Base-by-base conservation (phyloP, 192 early-diverging fungal species). In the Coemansia erecta region DNA sequence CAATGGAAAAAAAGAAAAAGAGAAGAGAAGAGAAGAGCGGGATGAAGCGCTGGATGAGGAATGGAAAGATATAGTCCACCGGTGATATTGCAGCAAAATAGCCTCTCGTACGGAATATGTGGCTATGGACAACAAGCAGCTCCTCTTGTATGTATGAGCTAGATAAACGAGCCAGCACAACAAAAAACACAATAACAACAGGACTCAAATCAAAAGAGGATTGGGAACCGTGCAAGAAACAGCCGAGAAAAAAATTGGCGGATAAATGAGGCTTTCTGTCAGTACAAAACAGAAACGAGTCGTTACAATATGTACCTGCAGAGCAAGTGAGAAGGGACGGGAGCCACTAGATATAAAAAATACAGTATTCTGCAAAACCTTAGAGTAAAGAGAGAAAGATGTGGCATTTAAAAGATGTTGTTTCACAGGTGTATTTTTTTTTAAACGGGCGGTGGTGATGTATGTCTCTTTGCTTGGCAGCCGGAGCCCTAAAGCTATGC, bases 241-340 rank as follows among this genome's bases (percentile, higher is more conserved):
- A 31, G 14, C 13, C 13, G 33, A 53, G 51, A 12, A 53, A 31
- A 17, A 22, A 31, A 12, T 13, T 26, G n/a, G 24, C 13, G 28
- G 18, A 22, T 18, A 23, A 24, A 33, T 24, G 49, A 53, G 51
- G 51, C 51, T 53, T 53, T 31, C 7, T 18, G 47, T 49, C 47
- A 49, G 28, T 31, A 49, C 47, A 15, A 49, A 49, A 49, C 0
- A 49, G 24, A 49, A 24, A 23, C 42, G 8, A 47, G 11, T 49
- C 47, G 47, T 49, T 49, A 24, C 47, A 49, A 49, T 49, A 49
- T 26, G 47, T n/a, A n/a, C 19, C 21, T 24, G 47, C 22, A 7
- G 47, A 49, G 47, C 47, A 26, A 49, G 22, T 22, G 14, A 5
- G 24, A 23, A 49, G 10, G 24, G 5, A 13, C 13, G 2, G 7